Base-by-base conservation (phyloP, 2,329 filamentous ascomycete genomes). In the Pseudogymnoascus sp. region DNA sequence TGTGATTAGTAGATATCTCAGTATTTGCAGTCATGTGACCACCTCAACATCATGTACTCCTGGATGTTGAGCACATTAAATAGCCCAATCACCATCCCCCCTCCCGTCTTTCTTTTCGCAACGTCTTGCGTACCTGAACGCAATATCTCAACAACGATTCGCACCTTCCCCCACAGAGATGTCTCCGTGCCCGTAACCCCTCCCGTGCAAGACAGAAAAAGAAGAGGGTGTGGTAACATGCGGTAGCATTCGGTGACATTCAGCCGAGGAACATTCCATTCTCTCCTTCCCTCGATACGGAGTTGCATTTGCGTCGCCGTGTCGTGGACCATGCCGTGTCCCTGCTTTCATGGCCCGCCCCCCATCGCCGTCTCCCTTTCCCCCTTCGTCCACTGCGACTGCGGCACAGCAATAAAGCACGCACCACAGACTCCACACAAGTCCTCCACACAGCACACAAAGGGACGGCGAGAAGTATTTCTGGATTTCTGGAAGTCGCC, bases 401-500 rank as follows among this genome's bases (percentile, higher is more conserved):
- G 29, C 50, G 50, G n/a, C 50, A 56, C 50, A 56, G 46, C 46
- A 56, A 56, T 15, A 53, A 53, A 10, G 19, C 21, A 50, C 13
- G 11, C 44, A 29, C 21, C 23, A 53, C 44, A 53, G 9, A 33
- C n/a, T 29, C 26, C 26, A 33, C 46, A 31, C 7, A 31, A n/a
- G n/a, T n/a, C n/a, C n/a, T 29, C 26, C 26, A 33, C 46, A 31
- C 7, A 31, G 4, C 46, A 31, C 7, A 31, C 1, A 31, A 5
- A 50, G 23, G 21, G n/a, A 15, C 15, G 13, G 21, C n/a, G n/a
- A n/a, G n/a, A 53, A 19, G 46, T 56, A 56, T 56, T 56, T 17
- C n/a, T 56, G 46, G 26, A 33, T 56, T 56, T 56, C 50, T 56
- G 50, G 50, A 56, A 56, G 50, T 56, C 50, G 4, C 50, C n/a